A percentile compares a stretch with the other conserved stretches of the same genome.
Conservation (phyloP, 2,329 filamentous ascomycete genomes). For the Neobulgaria alba region DNA sequence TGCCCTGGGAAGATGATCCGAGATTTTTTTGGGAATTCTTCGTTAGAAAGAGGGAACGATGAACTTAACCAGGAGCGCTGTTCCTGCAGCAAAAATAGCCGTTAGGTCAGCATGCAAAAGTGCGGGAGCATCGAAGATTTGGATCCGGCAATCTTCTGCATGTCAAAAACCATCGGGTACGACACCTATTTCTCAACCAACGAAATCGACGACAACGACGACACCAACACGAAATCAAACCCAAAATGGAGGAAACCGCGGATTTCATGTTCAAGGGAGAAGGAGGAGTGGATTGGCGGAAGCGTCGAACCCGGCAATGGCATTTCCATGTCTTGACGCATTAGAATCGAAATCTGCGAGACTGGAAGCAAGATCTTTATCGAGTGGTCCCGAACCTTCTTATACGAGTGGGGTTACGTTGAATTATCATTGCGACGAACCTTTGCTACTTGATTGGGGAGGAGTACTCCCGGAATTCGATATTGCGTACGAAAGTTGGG, state of each 20-base stretch:
- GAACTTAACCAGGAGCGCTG: constrained; percentile 19
- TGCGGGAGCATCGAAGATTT: constrained; percentile 8
- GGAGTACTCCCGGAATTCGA: constrained; percentile 83
- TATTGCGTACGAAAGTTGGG: constrained; percentile 92
- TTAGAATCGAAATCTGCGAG: constrained; percentile 69
- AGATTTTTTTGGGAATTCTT: too few species aligned
- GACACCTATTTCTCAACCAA: constrained; percentile 1
- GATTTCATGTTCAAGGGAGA: constrained; percentile 18
- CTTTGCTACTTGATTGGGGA: constrained; percentile 87
- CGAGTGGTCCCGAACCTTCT: constrained; percentile 80
- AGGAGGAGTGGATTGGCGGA: constrained; percentile 13
- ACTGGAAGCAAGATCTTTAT: constrained; percentile 58
- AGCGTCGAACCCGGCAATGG: constrained; percentile 74
- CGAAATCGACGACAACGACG: too few species aligned
- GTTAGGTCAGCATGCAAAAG: constrained; percentile 10
- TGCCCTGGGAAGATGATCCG: too few species aligned
- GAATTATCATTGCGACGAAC: constrained; percentile 62
- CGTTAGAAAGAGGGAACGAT: too few species aligned
- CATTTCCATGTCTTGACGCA: constrained; percentile 84
- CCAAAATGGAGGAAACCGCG: constrained; percentile 12
- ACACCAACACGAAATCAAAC: background rate
- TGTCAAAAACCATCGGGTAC: constrained; percentile 2
- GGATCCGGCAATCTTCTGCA: constrained; percentile 14
- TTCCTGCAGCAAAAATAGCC: constrained; percentile 15
- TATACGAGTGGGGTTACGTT: constrained; percentile 87